These are phyloP conservation scores for Funneliformis mosseae DNA, from an alignment of 192 early-diverging fungal genomes.

Conservation along the genomic window DNA sequence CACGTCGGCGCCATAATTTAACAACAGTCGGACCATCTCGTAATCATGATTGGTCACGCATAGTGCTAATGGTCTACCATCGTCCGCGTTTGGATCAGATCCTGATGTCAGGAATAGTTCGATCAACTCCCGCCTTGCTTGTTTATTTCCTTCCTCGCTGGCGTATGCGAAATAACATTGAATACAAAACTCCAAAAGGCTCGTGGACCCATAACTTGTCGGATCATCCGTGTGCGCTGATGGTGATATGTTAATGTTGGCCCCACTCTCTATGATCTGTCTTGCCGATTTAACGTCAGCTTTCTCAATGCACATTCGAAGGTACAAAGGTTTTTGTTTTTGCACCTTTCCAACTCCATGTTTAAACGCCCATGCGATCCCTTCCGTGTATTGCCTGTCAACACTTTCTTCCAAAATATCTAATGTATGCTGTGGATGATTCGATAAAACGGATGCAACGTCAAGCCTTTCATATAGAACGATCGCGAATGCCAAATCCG, in stretches of 20 bases:
- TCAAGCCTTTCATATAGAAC: conserved; percentile 32
- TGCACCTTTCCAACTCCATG: conserved; percentile 18
- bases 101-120: conserved; percentile 19
- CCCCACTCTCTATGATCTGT: conserved; percentile 12
- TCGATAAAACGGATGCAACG: not conserved
- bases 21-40: conserved; percentile 14
- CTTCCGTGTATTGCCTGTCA: conserved; percentile 21
- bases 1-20: not conserved
- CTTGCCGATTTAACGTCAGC: conserved; percentile 27
- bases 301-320: conserved; percentile 33
- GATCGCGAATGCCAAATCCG: conserved; percentile 30
- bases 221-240: conserved; percentile 2
- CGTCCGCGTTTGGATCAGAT: conserved; percentile 30
- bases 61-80: conserved; percentile 28
- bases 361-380: conserved; percentile 33
- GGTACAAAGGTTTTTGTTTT: conserved; percentile 29
- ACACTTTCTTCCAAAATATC: conserved; percentile 37
- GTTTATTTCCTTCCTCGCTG: conserved; percentile 9
- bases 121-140: conserved; percentile 1
- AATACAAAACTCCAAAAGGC: conserved; percentile 30
- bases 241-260: conserved; percentile 30
- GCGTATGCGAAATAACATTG: conserved; percentile 27
- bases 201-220: conserved; percentile 16
- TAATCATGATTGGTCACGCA: conserved; percentile 19
- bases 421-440: conserved; percentile 27